Evolutionary conservation across 371 early-diverging fungal genomes (phyloP).

Genomic region (Cokeromyces recurvatus): DNA sequence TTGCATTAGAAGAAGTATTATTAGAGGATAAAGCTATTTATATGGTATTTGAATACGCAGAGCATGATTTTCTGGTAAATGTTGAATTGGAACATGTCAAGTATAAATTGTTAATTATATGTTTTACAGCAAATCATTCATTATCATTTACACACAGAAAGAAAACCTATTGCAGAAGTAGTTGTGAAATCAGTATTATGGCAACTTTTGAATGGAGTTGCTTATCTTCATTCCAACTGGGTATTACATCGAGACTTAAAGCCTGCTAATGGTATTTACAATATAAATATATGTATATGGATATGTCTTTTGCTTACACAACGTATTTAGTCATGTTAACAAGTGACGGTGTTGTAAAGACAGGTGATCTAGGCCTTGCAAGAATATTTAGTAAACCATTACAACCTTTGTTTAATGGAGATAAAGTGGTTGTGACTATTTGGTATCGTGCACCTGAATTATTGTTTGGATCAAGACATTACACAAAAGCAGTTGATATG

Average conservation of each 20-base stretch:
- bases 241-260: slow-evolving; percentile 91
- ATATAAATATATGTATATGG: not conserved
- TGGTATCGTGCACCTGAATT: slow-evolving; percentile 98
- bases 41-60: slow-evolving; percentile 95
- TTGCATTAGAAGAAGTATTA: slow-evolving; percentile 80
- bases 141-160: slow-evolving; percentile 66
- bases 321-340: slow-evolving; percentile 76
- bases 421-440: slow-evolving; percentile 95
- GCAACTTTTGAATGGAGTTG: slow-evolving; percentile 89
- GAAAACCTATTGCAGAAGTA: slow-evolving; percentile 76
- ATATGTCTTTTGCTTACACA: no score
- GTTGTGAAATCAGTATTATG: slow-evolving; percentile 86
- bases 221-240: slow-evolving; percentile 91
- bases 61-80: slow-evolving; percentile 86
- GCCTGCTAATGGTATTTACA: slow-evolving; percentile 80
- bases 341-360: slow-evolving; percentile 83
- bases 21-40: slow-evolving; percentile 88
- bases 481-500: slow-evolving; percentile 90
- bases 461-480: slow-evolving; percentile 86
- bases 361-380: slow-evolving; percentile 90
- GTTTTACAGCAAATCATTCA: slow-evolving; percentile 87
- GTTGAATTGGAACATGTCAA: no score
- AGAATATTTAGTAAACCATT: slow-evolving; percentile 78
- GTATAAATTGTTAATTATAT: no score
- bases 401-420: slow-evolving; percentile 80